Base-by-base conservation (phyloP, 1,284 basidiomycete genomes). In the Leccinum pallidistipes region DNA sequence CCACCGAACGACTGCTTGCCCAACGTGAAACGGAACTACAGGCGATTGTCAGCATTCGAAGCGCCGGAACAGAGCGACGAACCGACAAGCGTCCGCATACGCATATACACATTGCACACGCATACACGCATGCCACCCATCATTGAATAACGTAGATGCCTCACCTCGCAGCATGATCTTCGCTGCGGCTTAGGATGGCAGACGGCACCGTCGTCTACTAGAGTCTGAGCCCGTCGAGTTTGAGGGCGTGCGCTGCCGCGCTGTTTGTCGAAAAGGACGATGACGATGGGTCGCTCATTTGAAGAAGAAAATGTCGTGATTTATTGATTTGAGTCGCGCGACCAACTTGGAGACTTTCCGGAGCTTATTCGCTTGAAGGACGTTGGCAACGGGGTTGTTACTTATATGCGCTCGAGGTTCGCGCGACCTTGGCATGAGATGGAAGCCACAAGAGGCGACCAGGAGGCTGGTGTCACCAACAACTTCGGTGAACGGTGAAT, bases 1-100 rank as follows among this genome's bases (percentile, higher is more conserved):
- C 50, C 5, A 56, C 55, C 12, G 58, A 61, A 2, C 7, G 2
- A 9, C 61, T 70, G 29, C 50, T 40, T 40, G 14, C 7, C 38
- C 9, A n/a, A 16, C 8, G 43, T 45, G 43, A 18, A 45, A 45
- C 10, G 43, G 43, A 45, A n/a, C 16, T 40, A n/a, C 16, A 40
- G 16, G 16, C 38, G 38, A 40, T 40, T 40, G 16, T 40, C 14
- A n/a, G 38, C 38, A 45, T 45, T 45, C 43, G 43, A 45, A 45
- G 43, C 43, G 43, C n/a, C 43, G 8, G 43, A 18, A 45, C 43
- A 45, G 43, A 45, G 38, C 14, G 9, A 40, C 16, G 16, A 10
- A 40, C 16, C 16, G 38, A 40, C 40, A 18, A 45, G 38, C 38
- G 38, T 40, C 38, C 38, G 38, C 38, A 40, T 40, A 40, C 38